Evolutionary conservation across 768 basidiomycete species (phyloP), one percentile per base, ranked within the genome.

Genomic region (Porpolomopsis calyptriformis): DNA sequence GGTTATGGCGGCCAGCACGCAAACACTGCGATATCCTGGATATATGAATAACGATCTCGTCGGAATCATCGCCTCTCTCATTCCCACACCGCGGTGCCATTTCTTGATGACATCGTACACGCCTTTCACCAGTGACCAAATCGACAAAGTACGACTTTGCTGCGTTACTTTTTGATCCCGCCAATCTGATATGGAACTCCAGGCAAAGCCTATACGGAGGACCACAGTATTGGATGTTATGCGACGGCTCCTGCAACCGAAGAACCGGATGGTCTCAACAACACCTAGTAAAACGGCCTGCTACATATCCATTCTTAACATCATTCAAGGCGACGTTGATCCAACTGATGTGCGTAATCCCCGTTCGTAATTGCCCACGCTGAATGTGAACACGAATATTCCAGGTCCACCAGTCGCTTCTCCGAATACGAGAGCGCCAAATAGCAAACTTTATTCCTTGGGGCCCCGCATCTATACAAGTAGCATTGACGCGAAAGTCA

Each of bases 21-120:
- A 93, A 57, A 98, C 94, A 11, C 76, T 99, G 20, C 79, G 94
- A 56, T 99, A 96, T 66, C 94, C 94, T 0, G 89, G 91, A 41
- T 97, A 97, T 64, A 98, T 97, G 93, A 97, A 98, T 71, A 99
- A 97, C 56, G 94, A 99, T 58, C 78, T 98, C 29, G 93, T 97
- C 53, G 90, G 93, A 22, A 93, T 99, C 52, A 85, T 98, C 46
- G 92, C 94, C 4, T 91, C 89, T 12, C 76, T 99, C 43, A 97
- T 99, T 53, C 94, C 94, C 2, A 97, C 94, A 2, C 94, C 94
- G 22, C 76, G 93, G 41, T 97, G 93, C 60, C 94, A 99, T 64
- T 97, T 97, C 73, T 74, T 99, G 42, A 94, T 93, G 88, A 98
- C 96, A 8, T 91, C 91, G 11, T 99, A 98, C 57, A 99, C 96